Evolutionary conservation across 495 filamentous ascomycete genomes (phyloP).

Genomic region (Corynascus novoguineensis): DNA sequence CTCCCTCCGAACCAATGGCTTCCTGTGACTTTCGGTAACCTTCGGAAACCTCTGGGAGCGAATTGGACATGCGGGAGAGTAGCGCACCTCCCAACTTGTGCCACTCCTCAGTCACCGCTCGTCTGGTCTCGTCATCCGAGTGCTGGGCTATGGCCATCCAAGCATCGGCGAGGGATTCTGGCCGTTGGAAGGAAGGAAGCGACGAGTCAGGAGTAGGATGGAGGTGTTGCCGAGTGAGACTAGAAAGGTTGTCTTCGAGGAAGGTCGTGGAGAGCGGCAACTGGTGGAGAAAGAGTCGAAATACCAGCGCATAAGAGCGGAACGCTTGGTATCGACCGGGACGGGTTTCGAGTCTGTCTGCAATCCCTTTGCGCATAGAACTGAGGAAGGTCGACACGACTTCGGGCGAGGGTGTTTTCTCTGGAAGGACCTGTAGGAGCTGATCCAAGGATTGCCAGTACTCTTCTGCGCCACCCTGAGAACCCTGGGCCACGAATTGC

Average conservation of each 20-base stretch:
- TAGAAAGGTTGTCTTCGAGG: conserved; percentile 41
- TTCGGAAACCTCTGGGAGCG: conserved; percentile 71
- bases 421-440: conserved; percentile 57
- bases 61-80: conserved; percentile 58
- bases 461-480: conserved; percentile 59
- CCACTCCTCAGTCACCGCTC: conserved; percentile 41
- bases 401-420: conserved; percentile 44
- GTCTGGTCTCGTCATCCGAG: conserved; percentile 17
- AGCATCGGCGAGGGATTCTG: conserved; percentile 28
- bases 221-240: conserved; percentile 37
- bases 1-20: conserved; percentile 52
- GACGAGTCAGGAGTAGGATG: conserved; percentile 32
- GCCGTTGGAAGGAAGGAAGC: conserved; percentile 31
- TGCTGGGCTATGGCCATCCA: conserved; percentile 26
- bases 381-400: conserved; percentile 52
- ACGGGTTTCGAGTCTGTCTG: conserved; percentile 65
- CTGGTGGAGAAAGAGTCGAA: conserved; percentile 45
- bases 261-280: conserved; percentile 25
- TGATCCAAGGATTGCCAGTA: conserved; percentile 66
- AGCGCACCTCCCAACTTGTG: conserved; percentile 48
- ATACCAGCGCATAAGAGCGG: conserved; percentile 61
- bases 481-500: conserved; percentile 76
- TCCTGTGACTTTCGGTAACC: conserved; percentile 67
- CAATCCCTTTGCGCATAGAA: conserved; percentile 63
- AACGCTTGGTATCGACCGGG: conserved; percentile 62